Evolutionary conservation across 192 early-diverging fungal genomes (phyloP).

Genomic region (Pilobolus umbonatus): DNA sequence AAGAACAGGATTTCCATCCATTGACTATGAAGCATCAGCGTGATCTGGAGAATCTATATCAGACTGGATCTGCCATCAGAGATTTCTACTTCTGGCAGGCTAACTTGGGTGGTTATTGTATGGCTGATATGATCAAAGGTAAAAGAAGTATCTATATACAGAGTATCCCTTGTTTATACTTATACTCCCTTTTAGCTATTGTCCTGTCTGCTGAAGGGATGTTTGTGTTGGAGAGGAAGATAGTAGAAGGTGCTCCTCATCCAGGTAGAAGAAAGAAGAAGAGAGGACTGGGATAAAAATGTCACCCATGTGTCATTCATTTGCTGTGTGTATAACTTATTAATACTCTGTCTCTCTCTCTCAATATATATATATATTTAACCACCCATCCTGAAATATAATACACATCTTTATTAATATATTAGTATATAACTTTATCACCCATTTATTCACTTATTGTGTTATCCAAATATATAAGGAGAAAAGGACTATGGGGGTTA

Average conservation of each 20-base stretch:
- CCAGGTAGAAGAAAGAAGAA: slow-evolving; percentile 34
- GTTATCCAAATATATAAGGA: no score
- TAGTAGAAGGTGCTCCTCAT: slow-evolving; percentile 35
- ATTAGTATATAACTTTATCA: no score
- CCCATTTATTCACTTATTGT: no score
- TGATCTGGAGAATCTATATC: slow-evolving; percentile 28
- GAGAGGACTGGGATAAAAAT: slow-evolving; percentile 4
- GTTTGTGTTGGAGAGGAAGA: slow-evolving; percentile 23
- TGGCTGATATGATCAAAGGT: slow-evolving; percentile 36
- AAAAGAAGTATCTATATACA: background rate
- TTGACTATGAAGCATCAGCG: slow-evolving; percentile 33
- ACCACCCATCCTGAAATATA: no score
- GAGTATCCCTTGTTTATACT: background rate
- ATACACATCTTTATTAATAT: no score
- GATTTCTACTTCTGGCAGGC: slow-evolving; percentile 39
- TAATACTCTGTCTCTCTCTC: slow-evolving; percentile 57
- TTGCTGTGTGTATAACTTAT: no score
- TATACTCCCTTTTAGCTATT: slow-evolving; percentile 12
- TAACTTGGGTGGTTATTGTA: slow-evolving; percentile 35
- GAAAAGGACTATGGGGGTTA: background rate
- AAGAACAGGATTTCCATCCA: slow-evolving; percentile 35
- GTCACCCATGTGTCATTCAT: no score
- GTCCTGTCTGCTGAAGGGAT: slow-evolving; percentile 29
- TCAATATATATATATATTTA: slow-evolving; percentile 63
- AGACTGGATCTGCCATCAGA: slow-evolving; percentile 11